Percentiles rank a stretch among this genome's conserved stretches.
Evolutionary conservation across 192 early-diverging fungal genomes (phyloP).

Genomic region (Podochytrium sp.): DNA sequence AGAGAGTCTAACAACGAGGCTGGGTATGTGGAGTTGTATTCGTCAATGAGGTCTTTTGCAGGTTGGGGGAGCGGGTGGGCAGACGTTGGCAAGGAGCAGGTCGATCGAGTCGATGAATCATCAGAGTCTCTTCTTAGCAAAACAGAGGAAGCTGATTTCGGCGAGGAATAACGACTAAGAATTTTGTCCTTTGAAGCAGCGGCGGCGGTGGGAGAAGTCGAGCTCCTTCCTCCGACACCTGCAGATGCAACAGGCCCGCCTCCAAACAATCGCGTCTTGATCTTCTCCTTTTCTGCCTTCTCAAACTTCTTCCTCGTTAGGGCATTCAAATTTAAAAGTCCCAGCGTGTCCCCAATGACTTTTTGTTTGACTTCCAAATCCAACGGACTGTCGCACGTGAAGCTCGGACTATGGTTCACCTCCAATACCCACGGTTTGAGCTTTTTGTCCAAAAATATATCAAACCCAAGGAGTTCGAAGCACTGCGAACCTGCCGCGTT

Average conservation of each 20-base stretch:
- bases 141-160: not conserved
- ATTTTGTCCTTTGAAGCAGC: not conserved
- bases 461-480: constrained; percentile 68
- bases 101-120: not conserved
- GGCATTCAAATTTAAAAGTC: constrained; percentile 46
- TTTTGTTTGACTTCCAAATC: constrained; percentile 57
- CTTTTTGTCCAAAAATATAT: constrained; percentile 62
- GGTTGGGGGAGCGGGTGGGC: not conserved
- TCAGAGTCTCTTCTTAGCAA: not conserved
- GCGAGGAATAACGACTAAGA: not conserved
- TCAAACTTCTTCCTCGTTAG: constrained; percentile 34
- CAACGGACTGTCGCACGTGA: constrained; percentile 59
- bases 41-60: constrained; percentile 11
- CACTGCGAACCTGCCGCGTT: constrained; percentile 51
- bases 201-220: not conserved
- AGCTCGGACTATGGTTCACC: constrained; percentile 65
- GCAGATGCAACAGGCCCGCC: not conserved
- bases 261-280: constrained; percentile 30
- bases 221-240: not conserved
- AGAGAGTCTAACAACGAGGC: constrained; percentile 4
- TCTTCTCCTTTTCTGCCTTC: constrained; percentile 43
- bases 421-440: constrained; percentile 66
- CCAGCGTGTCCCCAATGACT: constrained; percentile 54
- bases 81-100: not conserved
- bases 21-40: not conserved